These are phyloP conservation scores for Globisporangium camurandrum DNA, from an alignment of 352 stramenopile genomes.

Conservation along the genomic window DNA sequence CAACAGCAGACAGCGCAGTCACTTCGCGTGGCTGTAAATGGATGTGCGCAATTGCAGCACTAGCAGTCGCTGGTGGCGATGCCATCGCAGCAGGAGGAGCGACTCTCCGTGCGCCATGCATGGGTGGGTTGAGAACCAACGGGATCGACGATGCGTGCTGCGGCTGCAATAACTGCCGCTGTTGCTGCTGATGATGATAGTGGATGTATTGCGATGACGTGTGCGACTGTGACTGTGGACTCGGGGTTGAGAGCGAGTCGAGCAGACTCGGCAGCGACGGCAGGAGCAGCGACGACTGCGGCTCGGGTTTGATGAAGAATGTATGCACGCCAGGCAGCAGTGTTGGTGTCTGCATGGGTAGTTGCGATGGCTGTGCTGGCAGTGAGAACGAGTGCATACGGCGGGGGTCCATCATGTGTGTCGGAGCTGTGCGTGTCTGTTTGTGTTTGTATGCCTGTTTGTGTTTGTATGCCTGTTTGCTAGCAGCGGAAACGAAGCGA, in stretches of 20 bases:
- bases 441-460: too few species aligned
- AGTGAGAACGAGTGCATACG: conserved; percentile 2
- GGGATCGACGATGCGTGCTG: conserved; percentile 10
- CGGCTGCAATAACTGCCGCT: neutral
- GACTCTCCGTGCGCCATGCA: neutral
- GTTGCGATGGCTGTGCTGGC: neutral
- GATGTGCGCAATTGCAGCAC: neutral
- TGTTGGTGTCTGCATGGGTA: neutral
- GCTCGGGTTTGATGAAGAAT: conserved; percentile 11
- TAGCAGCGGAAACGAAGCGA: neutral
- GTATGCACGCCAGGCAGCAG: conserved; percentile 7
- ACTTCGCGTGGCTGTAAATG: neutral
- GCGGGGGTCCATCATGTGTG: conserved; percentile 5
- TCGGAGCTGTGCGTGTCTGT: neutral
- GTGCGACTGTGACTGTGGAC: neutral
- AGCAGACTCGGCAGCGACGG: conserved; percentile 13
- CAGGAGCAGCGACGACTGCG: conserved; percentile 4
- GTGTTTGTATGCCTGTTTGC: too few species aligned
- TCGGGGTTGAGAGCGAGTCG: conserved; percentile 1
- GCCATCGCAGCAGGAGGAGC: neutral
- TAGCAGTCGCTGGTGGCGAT: too few species aligned
- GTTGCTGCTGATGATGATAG: neutral
- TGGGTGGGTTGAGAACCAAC: conserved; percentile 8
- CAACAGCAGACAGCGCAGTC: neutral
- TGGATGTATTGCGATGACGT: neutral